Percentiles rank a stretch among this genome's conserved stretches.
Evolutionary conservation across 306 rosid species (phyloP).

Genomic region (Cicer chorassanicum): DNA sequence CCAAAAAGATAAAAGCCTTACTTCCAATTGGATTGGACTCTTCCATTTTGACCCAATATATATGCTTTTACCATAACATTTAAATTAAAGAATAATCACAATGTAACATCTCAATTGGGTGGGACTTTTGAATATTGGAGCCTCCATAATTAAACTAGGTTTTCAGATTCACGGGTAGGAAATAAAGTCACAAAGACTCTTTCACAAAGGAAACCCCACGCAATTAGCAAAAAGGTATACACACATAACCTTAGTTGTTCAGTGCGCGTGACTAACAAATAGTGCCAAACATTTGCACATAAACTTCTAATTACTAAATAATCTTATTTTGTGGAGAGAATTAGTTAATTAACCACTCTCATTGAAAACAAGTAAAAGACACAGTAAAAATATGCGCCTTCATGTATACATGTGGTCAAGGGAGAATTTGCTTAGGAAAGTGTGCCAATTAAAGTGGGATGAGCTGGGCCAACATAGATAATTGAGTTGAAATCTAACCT

Average conservation of each 20-base stretch:
- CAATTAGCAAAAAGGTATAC: background rate
- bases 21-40: constrained; percentile 41
- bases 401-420: too few relatives aligned
- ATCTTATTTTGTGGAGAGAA: too few relatives aligned
- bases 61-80: constrained; percentile 28
- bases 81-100: constrained; percentile 46
- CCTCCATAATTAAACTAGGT: constrained; percentile 39
- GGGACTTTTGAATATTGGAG: constrained; percentile 46
- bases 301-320: too few relatives aligned
- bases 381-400: too few relatives aligned
- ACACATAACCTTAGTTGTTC: too few relatives aligned
- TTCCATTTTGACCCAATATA: constrained; percentile 41
- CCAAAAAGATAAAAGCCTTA: constrained; percentile 24
- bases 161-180: constrained; percentile 41
- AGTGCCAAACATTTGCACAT: background rate
- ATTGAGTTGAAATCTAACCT: too few relatives aligned
- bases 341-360: too few relatives aligned
- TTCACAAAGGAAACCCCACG: constrained; percentile 27
- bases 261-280: background rate
- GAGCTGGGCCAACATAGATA: too few relatives aligned
- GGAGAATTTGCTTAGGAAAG: too few relatives aligned
- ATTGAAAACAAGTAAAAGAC: too few relatives aligned
- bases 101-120: constrained; percentile 31
- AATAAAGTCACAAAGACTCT: constrained; percentile 24
- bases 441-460: too few relatives aligned